Evolutionary conservation across 345 rosid species (phyloP).

Genomic region (Aquilaria sinensis): DNA sequence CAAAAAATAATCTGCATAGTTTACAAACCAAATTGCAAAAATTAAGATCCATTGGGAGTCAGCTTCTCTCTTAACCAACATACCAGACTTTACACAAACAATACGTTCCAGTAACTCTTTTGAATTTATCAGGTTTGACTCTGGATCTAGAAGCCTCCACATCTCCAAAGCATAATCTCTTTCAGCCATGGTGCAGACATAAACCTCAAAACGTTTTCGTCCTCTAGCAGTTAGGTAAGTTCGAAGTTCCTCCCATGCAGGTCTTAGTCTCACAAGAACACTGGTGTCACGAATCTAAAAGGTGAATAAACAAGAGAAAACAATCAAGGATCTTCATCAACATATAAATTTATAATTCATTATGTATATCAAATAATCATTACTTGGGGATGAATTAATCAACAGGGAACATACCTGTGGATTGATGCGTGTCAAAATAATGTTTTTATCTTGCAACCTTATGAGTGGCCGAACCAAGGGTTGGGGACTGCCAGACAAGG

Average conservation of each 20-base stretch:
- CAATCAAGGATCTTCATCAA: no score
- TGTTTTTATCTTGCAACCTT: conserved; percentile 79
- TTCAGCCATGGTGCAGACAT: conserved; percentile 99
- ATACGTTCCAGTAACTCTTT: conserved; percentile 76
- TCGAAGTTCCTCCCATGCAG: conserved; percentile 97
- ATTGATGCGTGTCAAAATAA: conserved; percentile 92
- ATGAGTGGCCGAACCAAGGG: conserved; percentile 80
- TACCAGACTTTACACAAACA: conserved; percentile 95
- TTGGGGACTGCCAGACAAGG: conserved; percentile 72
- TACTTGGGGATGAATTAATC: conserved; percentile 1
- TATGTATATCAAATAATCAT: neutral
- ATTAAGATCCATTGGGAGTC: neutral
- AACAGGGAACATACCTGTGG: conserved; percentile 57
- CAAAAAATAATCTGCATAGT: neutral
- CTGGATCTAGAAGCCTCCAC: conserved; percentile 99
- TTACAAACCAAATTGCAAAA: conserved; percentile 3
- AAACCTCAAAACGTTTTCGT: conserved; percentile 98
- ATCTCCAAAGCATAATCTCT: conserved; percentile 97
- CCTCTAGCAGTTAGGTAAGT: conserved; percentile 93
- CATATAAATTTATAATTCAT: no score
- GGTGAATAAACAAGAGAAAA: neutral
- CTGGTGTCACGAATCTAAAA: conserved; percentile 93
- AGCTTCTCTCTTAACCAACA: neutral
- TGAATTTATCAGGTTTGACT: conserved; percentile 72
- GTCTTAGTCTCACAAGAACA: conserved; percentile 97